These are phyloP conservation scores for Nemania serpens DNA, from an alignment of 2,329 filamentous ascomycete species.

Conservation along the genomic window DNA sequence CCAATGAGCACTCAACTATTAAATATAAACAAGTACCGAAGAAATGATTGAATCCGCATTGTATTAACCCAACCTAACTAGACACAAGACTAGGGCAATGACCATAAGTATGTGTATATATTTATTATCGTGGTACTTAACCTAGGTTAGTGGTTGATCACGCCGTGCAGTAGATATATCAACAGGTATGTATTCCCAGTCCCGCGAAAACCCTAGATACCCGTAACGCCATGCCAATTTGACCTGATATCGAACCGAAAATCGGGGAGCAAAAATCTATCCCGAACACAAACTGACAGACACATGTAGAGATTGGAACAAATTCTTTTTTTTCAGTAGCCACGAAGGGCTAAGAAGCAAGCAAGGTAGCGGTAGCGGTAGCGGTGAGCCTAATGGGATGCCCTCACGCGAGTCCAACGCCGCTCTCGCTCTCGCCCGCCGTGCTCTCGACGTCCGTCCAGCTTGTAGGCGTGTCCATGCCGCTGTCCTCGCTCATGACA, in stretches of 20 bases:
- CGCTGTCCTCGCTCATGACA: constrained; percentile 63
- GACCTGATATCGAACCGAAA: neutral
- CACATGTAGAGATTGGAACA: neutral
- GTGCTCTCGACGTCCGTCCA: constrained; percentile 70
- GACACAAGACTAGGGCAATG: no score
- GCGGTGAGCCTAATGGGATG: neutral
- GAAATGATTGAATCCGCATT: no score
- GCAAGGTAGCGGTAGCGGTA: neutral
- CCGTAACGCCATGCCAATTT: constrained; percentile 17
- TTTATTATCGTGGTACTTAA: no score
- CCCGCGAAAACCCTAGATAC: neutral
- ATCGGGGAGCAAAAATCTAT: neutral
- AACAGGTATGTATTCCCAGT: neutral
- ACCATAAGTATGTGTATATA: no score
- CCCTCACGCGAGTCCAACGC: constrained; percentile 42
- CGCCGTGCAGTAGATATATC: no score
- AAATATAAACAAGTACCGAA: no score
- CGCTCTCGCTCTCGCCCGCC: constrained; percentile 60
- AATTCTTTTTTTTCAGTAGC: no score
- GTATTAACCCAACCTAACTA: no score
- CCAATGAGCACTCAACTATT: no score
- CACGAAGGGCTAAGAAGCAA: neutral
- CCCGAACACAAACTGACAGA: neutral
- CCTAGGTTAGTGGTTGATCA: no score
- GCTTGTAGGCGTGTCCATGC: constrained; percentile 63